Percentiles rank a stretch among this genome's conserved stretches.
Evolutionary conservation across 148 eudicot species (phyloP).

Genomic region (Hydrangea macrophylla): DNA sequence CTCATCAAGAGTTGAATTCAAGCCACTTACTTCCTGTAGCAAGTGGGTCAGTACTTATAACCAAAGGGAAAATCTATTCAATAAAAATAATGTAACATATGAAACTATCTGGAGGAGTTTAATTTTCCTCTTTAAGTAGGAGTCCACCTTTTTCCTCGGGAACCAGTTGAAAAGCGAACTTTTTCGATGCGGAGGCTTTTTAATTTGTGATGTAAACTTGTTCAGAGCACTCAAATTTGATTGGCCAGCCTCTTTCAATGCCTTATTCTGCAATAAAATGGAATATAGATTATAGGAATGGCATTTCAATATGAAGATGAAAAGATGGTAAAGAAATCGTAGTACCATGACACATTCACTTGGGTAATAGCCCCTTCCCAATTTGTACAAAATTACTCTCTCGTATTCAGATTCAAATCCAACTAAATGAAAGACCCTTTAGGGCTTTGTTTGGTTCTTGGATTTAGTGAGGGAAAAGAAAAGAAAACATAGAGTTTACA

Average conservation of each 20-base stretch:
- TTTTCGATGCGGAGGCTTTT: slow-evolving; percentile 68
- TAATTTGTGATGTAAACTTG: slow-evolving; percentile 64
- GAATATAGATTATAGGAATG: no score
- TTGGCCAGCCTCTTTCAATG: slow-evolving; percentile 53
- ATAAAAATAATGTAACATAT: background rate
- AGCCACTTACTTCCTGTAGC: slow-evolving; percentile 81
- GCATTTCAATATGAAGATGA: no score
- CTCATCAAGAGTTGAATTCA: slow-evolving; percentile 87
- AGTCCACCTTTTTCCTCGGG: slow-evolving; percentile 80
- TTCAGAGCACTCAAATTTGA: slow-evolving; percentile 41
- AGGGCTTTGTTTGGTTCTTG: no score
- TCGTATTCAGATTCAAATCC: no score
- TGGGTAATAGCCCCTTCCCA: no score
- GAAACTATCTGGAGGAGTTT: slow-evolving; percentile 62
- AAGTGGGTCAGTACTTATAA: background rate
- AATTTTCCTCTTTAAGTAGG: slow-evolving; percentile 79
- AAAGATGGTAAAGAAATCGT: no score
- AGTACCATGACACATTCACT: no score
- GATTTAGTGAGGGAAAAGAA: no score
- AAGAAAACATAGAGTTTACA: no score
- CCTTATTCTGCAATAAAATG: slow-evolving; percentile 39
- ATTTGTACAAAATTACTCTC: no score
- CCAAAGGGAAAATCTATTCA: background rate
- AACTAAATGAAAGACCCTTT: no score
- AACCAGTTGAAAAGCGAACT: slow-evolving; percentile 87